Evolutionary conservation across 2,329 filamentous ascomycete species (phyloP).

Genomic region (Alternaria sp.): DNA sequence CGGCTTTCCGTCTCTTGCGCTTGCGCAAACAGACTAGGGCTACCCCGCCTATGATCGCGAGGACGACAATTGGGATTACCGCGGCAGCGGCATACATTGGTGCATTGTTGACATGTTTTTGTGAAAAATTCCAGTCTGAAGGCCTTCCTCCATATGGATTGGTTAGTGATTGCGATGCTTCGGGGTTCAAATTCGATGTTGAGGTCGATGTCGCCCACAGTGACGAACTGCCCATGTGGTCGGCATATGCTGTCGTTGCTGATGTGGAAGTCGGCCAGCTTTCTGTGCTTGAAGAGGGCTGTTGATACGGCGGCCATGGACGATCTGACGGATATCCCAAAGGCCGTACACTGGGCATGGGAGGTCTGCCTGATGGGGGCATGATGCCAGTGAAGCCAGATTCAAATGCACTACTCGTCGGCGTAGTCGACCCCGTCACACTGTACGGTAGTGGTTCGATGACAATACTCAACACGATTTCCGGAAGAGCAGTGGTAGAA

Average conservation of each 20-base stretch:
- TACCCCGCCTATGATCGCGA: constrained; percentile 34
- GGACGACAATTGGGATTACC: constrained; percentile 34
- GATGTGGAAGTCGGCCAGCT: constrained; percentile 10
- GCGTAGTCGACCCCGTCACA: neutral
- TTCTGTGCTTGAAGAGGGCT: neutral
- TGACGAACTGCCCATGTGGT: neutral
- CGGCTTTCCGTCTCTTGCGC: constrained; percentile 36
- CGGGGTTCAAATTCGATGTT: neutral
- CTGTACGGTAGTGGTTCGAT: neutral
- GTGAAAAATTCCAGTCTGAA: constrained; percentile 6
- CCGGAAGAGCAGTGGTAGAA: neutral
- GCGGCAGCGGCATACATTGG: constrained; percentile 38
- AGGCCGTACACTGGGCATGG: neutral
- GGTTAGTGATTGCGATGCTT: constrained; percentile 7
- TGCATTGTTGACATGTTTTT: constrained; percentile 17
- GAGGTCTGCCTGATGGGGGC: constrained; percentile 1
- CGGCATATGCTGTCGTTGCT: constrained; percentile 12
- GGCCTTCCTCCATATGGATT: neutral
- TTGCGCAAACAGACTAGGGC: constrained; percentile 42
- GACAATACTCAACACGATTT: neutral
- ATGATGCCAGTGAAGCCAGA: neutral
- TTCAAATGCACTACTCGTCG: neutral
- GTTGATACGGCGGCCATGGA: constrained; percentile 6
- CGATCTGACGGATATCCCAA: neutral
- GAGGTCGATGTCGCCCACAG: constrained; percentile 5